Conservation (phyloP, 2,329 filamentous ascomycete genomes). For the Colletotrichum shisoi region DNA sequence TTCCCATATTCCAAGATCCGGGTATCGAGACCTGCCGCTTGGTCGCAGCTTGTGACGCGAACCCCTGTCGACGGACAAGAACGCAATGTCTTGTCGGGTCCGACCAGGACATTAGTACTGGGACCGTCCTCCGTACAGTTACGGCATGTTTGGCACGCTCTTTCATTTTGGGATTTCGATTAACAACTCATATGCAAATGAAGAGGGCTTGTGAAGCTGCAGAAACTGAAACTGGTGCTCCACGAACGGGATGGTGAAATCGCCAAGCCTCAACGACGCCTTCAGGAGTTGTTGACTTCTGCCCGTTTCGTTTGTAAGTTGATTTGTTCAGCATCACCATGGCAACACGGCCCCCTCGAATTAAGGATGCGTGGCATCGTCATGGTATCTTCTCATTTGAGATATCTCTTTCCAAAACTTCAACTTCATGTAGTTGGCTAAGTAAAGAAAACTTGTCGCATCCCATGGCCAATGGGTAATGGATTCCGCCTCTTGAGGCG, state of each 20-base stretch:
- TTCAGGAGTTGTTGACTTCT: too few relatives aligned
- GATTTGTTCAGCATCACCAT: background rate
- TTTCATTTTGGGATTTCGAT: background rate
- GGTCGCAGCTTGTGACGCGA: background rate
- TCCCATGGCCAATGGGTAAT: background rate
- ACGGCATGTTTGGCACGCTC: too few relatives aligned
- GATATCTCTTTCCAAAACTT: background rate
- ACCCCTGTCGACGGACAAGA: background rate
- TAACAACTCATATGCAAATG: background rate
- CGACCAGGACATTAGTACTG: background rate
- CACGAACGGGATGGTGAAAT: too few relatives aligned
- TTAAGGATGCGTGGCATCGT: background rate
- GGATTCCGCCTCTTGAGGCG: background rate
- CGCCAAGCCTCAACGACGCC: background rate
- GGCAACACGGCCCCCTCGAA: background rate
- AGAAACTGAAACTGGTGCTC: background rate
- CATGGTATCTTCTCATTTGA: constrained; percentile 2
- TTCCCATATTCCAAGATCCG: too few relatives aligned
- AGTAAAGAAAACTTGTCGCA: background rate
- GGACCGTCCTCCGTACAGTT: background rate
- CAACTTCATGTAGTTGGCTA: background rate
- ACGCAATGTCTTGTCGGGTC: background rate
- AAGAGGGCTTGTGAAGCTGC: background rate
- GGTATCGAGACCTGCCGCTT: background rate
- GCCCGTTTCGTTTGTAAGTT: too few relatives aligned